Base-by-base conservation (phyloP, 2,329 filamentous ascomycete genomes). In the Arthrobotrys sphaeroides region DNA sequence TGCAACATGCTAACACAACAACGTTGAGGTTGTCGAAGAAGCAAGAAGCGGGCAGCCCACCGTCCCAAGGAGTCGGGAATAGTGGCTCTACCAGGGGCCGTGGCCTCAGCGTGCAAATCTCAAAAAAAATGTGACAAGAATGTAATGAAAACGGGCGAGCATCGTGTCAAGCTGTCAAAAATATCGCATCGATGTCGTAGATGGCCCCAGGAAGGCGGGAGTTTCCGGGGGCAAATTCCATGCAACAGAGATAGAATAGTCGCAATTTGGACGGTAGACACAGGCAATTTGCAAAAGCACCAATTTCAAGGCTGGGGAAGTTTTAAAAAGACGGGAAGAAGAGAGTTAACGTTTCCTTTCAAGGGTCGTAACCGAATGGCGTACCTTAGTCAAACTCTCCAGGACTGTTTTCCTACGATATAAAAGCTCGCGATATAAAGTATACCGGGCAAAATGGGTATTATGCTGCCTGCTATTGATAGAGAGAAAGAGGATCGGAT, bases 211-310 rank as follows among this genome's bases (percentile, higher is more conserved):
- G n/a, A n/a, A 26, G 22, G 36, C 68, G 68, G 68, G 62, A 60
- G 49, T 43, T 73, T 33, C 68, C 68, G 68, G n/a, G 22, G 68
- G 68, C 68, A 66, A 66, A 55, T 65, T 73, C 60, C 68, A 73
- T 31, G 38, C 26, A 24, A 22, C 47, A 45, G 51, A 43, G 33
- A 47, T 31, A 28, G 51, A 24, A 55, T 55, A 55, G 51, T 55
- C 18, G 51, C 31, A 38, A 36, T 38, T 38, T 6, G 10, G 26
- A 18, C 26, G 36, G 24, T 13, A 33, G 26, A 36, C 38, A 47
- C n/a, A 33, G 40, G 57, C 57, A 62, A 62, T 62, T 33, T 31
- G 43, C 26, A 62, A 62, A 28, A 47, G 51, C 51, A 55, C 51
- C 51, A 38, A 22, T 55, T 38, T 31, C 28, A 55, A 36, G 31